phyloP scores from a whole-genome alignment of 176 grass and related monocot species.

The Rhipidocladum racemiflorum region DNA sequence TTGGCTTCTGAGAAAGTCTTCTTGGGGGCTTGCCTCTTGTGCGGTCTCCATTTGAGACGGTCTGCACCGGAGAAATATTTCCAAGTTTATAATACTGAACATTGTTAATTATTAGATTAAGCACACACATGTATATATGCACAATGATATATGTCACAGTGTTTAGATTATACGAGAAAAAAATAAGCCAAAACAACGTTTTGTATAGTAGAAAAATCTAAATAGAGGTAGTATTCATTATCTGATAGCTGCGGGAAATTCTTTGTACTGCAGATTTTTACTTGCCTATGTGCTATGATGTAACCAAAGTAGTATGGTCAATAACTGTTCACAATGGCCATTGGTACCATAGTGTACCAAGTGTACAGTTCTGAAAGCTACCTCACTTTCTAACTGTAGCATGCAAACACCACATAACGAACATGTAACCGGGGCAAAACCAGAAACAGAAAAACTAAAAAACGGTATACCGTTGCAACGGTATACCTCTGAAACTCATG shows the following conservation, averaged over 20 bases:
- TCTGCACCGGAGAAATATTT: neutral
- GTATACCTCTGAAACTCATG: no score
- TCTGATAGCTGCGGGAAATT: neutral
- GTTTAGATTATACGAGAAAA: neutral
- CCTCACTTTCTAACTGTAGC: slow-evolving; percentile 8
- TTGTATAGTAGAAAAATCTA: neutral
- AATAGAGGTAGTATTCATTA: neutral
- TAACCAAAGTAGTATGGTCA: neutral
- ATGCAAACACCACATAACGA: neutral
- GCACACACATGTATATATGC: neutral
- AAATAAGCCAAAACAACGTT: neutral
- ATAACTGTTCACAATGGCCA: neutral
- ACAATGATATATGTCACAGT: neutral
- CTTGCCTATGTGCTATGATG: neutral
- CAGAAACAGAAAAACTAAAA: no score
- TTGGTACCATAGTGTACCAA: neutral
- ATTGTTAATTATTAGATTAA: neutral
- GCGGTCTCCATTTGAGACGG: slow-evolving; percentile 6
- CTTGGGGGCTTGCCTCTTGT: neutral
- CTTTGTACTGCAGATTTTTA: neutral
- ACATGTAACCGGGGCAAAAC: no score
- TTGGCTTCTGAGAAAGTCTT: slow-evolving; percentile 11
- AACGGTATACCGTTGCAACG: no score
- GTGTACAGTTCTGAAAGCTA: neutral
- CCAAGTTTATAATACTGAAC: neutral